These are phyloP conservation scores for Sextonia rubra DNA, from an alignment of 164 flowering plant genomes.

Conservation along the genomic window DNA sequence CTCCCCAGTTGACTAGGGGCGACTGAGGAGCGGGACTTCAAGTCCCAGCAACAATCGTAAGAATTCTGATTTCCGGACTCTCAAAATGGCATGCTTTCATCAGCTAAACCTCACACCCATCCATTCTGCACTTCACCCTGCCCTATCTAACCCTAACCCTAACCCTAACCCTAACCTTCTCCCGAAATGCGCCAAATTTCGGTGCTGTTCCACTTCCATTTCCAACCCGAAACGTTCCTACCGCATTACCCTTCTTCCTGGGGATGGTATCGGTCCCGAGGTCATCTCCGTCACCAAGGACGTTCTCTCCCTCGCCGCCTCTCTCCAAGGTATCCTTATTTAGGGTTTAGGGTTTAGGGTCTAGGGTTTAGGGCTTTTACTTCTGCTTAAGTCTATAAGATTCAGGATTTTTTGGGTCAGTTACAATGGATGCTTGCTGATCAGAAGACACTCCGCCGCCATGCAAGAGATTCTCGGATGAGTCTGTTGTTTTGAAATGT, in stretches of 20 bases:
- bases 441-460: not conserved
- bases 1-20: too few relatives aligned
- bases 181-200: constrained; percentile 23
- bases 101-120: constrained; percentile 26
- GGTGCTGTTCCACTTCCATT: constrained; percentile 44
- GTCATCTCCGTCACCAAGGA: constrained; percentile 77
- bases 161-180: not conserved
- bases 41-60: too few relatives aligned
- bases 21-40: too few relatives aligned
- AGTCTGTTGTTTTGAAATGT: not conserved
- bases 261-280: constrained; percentile 99
- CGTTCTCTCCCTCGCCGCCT: constrained; percentile 60
- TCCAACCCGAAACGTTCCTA: constrained; percentile 30
- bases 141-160: constrained; percentile 4
- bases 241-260: constrained; percentile 81
- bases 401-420: too few relatives aligned
- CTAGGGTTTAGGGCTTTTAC: not conserved
- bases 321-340: constrained; percentile 48
- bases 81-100: constrained; percentile 30
- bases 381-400: too few relatives aligned
- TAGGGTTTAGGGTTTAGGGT: not conserved
- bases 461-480: not conserved
- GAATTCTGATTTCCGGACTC: too few relatives aligned
- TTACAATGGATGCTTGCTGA: too few relatives aligned
- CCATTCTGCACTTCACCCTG: not conserved